Evolutionary conservation across 768 basidiomycete genomes (phyloP).

Genomic region (Termitomyces sp.): DNA sequence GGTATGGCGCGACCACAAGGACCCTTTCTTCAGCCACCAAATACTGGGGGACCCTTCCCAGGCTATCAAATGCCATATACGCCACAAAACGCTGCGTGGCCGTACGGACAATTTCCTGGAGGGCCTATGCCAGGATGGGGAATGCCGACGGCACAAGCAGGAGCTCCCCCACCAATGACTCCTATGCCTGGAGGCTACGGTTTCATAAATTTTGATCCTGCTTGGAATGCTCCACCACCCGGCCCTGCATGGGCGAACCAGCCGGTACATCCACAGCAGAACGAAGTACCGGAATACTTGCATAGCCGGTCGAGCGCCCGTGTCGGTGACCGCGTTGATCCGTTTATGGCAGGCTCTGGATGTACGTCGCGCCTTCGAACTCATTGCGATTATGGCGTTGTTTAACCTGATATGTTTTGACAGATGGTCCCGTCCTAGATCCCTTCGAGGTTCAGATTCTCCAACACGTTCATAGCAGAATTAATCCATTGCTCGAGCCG

Average conservation of each 20-base stretch:
- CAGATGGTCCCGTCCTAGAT: constrained; percentile 69
- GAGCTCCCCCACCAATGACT: not conserved
- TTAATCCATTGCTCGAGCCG: constrained; percentile 63
- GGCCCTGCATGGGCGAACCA: constrained; percentile 2
- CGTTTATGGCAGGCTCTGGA: constrained; percentile 15
- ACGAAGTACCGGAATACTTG: not conserved
- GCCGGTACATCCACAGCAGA: not conserved
- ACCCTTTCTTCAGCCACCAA: not conserved
- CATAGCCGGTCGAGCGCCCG: constrained; percentile 5
- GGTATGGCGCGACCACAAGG: not conserved
- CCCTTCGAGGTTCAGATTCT: constrained; percentile 53
- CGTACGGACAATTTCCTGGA: not conserved
- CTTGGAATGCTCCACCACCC: not conserved
- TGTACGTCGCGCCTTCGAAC: constrained; percentile 13
- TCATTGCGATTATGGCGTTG: not conserved
- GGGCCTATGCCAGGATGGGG: not conserved
- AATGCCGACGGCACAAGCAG: not conserved
- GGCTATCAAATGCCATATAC: not conserved
- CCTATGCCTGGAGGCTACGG: not conserved
- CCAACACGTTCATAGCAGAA: constrained; percentile 29
- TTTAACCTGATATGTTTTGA: not conserved
- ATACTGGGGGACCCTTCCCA: not conserved
- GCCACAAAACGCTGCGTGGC: constrained; percentile 4
- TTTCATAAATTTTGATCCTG: constrained; percentile 3
- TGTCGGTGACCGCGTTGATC: constrained; percentile 13